A percentile compares a stretch with the other conserved stretches of the same genome.
Conservation (phyloP, 2,329 filamentous ascomycete genomes). For the Stagonosporopsis rhizophila region DNA sequence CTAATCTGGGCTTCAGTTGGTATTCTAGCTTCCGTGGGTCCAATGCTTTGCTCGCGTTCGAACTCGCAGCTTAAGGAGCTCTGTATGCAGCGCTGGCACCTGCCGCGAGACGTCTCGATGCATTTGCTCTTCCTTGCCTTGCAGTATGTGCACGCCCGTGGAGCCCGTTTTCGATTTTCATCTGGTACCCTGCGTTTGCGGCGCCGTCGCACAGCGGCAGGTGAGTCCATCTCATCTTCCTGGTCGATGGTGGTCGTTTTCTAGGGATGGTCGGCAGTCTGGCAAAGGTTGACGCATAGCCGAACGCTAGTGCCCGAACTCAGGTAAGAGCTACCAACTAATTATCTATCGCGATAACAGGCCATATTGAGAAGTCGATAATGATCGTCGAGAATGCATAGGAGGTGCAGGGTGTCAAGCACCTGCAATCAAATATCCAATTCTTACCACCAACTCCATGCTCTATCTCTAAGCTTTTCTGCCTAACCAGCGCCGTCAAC, state of each 20-base stretch:
- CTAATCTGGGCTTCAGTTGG: constrained; percentile 3
- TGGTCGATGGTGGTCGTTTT: not conserved
- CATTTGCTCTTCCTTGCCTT: constrained; percentile 11
- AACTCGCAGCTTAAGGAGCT: constrained; percentile 2
- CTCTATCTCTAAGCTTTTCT: constrained; percentile 7
- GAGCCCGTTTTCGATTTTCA: not conserved
- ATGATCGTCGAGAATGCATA: not conserved
- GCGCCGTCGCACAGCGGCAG: constrained; percentile 4
- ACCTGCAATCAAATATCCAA: constrained; percentile 1
- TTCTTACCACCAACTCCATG: constrained; percentile 4
- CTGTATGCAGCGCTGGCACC: constrained; percentile 3
- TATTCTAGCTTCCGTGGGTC: not conserved
- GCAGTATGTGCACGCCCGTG: constrained; percentile 6
- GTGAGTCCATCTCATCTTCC: constrained; percentile 10
- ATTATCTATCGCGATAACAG: not conserved
- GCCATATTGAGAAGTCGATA: not conserved
- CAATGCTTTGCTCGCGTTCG: not conserved
- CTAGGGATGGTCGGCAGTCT: not conserved
- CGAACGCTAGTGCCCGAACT: constrained; percentile 1
- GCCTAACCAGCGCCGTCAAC: not conserved
- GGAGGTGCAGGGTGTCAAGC: not conserved
- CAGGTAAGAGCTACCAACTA: not conserved
- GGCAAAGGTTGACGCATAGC: not conserved
- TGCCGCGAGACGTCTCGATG: constrained; percentile 7
- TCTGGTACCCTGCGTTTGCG: constrained; percentile 5